Percentiles rank a stretch among this genome's conserved stretches.
These are phyloP conservation scores for Malus hybrid DNA, from an alignment of 331 rosid species.

Conservation along the genomic window DNA sequence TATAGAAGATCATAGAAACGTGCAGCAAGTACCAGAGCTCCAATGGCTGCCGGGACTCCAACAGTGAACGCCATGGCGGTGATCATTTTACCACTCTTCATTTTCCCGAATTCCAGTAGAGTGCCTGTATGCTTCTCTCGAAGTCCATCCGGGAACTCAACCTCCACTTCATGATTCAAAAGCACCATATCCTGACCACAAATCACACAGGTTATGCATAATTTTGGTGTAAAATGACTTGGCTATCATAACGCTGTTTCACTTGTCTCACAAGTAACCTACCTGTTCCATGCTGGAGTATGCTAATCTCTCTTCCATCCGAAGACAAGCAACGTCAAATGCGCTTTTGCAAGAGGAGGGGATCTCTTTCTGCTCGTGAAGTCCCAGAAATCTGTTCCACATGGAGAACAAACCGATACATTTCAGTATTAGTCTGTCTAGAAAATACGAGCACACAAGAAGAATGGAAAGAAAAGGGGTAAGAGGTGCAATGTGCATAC, in stretches of 20 bases:
- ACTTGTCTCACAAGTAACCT: neutral
- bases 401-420: neutral
- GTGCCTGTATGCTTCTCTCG: conserved; percentile 69
- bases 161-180: conserved; percentile 81
- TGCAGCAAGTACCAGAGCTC: conserved; percentile 64
- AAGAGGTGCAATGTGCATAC: conserved; percentile 25
- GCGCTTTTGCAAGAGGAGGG: conserved; percentile 76
- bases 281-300: conserved; percentile 77
- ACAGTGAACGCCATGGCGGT: conserved; percentile 96
- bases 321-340: conserved; percentile 66
- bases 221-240: neutral
- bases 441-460: neutral
- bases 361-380: conserved; percentile 61
- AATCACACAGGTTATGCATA: conserved; percentile 9
- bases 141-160: conserved; percentile 53
- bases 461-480: neutral
- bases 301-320: conserved; percentile 79
- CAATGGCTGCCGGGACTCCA: conserved; percentile 81
- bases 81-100: conserved; percentile 43
- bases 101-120: conserved; percentile 77
- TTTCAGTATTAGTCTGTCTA: neutral
- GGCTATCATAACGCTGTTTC: neutral
- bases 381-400: conserved; percentile 66
- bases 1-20: conserved; percentile 1
- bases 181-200: conserved; percentile 93